phyloP scores from a whole-genome alignment of 2,329 filamentous ascomycete species.

The Pseudocercospora pini-densiflorae region DNA sequence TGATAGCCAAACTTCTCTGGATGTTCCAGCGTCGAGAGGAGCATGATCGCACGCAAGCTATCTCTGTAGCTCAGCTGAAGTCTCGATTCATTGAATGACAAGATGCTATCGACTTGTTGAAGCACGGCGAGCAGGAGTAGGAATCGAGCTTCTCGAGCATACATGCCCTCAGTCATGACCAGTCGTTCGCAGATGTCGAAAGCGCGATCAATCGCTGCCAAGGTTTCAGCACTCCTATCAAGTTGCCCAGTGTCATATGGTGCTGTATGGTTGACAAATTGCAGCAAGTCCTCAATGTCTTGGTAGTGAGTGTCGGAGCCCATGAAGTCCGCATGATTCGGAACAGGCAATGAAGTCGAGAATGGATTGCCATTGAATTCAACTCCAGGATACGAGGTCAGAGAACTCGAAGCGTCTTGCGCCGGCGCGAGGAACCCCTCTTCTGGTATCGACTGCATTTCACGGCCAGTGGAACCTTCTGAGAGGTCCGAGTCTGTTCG shows the following conservation, averaged over 20 bases:
- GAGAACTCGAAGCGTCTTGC: not conserved
- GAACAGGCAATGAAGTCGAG: not conserved
- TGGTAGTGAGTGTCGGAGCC: not conserved
- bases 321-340: not conserved
- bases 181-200: not conserved
- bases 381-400: not conserved
- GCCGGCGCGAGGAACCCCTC: not conserved
- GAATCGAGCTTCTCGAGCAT: not conserved
- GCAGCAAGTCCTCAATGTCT: not conserved
- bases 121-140: not conserved
- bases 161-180: not conserved
- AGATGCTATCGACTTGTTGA: not conserved
- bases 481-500: not conserved
- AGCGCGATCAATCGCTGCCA: not conserved
- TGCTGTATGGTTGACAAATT: not conserved
- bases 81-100: not conserved
- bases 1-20: not conserved
- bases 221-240: not conserved
- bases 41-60: not conserved
- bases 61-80: not conserved
- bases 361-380: not conserved
- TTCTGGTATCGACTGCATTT: not conserved
- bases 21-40: not conserved
- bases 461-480: not conserved
- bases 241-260: not conserved